Percentiles rank a stretch among this genome's conserved stretches.
These are phyloP conservation scores for Theileria annulata DNA, from an alignment of 169 alveolate species.

Conservation along the genomic window DNA sequence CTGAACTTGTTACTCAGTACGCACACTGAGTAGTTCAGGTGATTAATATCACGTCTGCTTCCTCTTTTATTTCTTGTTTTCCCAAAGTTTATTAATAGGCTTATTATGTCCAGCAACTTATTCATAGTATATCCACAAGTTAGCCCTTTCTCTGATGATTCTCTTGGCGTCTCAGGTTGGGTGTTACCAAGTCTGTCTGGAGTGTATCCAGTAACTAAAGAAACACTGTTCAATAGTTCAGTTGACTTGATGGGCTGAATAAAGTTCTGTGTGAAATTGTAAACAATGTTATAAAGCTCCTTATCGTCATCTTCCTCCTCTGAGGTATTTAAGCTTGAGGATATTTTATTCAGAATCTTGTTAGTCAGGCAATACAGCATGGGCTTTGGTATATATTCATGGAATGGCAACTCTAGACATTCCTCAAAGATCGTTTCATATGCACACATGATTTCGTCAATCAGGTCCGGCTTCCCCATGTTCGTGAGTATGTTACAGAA, in stretches of 20 bases:
- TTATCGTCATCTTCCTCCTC: not conserved
- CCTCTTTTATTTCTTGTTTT: slow-evolving; percentile 3
- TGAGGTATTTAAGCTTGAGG: slow-evolving; percentile 3
- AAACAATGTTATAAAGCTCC: slow-evolving; percentile 17
- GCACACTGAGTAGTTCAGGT: slow-evolving; percentile 20
- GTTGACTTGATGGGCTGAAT: not conserved
- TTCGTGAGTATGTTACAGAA: slow-evolving; percentile 50
- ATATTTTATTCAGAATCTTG: slow-evolving; percentile 31
- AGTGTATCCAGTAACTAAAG: too few relatives aligned
- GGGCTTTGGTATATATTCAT: slow-evolving; percentile 53
- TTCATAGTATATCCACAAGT: slow-evolving; percentile 63
- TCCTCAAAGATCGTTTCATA: slow-evolving; percentile 65
- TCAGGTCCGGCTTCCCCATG: slow-evolving; percentile 57
- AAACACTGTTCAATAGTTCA: too few relatives aligned
- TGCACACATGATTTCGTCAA: slow-evolving; percentile 61
- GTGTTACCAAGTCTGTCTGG: not conserved
- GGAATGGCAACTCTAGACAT: slow-evolving; percentile 64
- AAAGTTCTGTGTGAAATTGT: slow-evolving; percentile 4
- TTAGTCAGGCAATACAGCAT: slow-evolving; percentile 45
- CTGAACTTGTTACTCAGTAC: slow-evolving; percentile 23
- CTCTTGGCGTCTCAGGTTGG: not conserved
- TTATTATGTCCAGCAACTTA: slow-evolving; percentile 42
- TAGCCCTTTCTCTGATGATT: not conserved
- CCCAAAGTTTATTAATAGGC: slow-evolving; percentile 11
- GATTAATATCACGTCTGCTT: not conserved